Percentiles rank a stretch among this genome's conserved stretches.
Evolutionary conservation across 495 filamentous ascomycete species (phyloP).

Genomic region (Letharia columbiana): DNA sequence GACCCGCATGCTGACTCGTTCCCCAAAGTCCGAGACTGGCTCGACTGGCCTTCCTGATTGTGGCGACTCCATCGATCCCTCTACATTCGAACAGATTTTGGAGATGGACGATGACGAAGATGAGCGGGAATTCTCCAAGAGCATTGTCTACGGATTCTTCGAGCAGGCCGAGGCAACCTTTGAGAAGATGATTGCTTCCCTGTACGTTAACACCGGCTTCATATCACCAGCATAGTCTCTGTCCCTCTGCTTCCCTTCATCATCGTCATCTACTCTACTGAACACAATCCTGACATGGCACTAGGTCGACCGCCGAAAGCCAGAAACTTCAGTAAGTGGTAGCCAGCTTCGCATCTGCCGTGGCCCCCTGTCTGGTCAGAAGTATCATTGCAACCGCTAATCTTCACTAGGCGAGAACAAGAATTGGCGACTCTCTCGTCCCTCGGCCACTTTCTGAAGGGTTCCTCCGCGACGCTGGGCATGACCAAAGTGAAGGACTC

Average conservation of each 20-base stretch:
- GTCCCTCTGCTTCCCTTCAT: neutral
- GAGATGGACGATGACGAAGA: slow-evolving; percentile 90
- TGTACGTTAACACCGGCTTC: slow-evolving; percentile 52
- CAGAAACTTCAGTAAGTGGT: neutral
- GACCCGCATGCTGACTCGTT: slow-evolving; percentile 1
- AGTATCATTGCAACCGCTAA: neutral
- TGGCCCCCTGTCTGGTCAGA: neutral
- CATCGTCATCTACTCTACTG: neutral
- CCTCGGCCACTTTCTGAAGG: slow-evolving; percentile 93
- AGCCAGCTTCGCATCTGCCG: neutral
- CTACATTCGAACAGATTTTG: slow-evolving; percentile 87
- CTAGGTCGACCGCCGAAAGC: neutral
- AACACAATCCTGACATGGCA: neutral
- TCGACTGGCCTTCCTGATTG: slow-evolving; percentile 43
- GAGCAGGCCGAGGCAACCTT: slow-evolving; percentile 85
- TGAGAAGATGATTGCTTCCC: slow-evolving; percentile 64
- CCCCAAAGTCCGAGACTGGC: slow-evolving; percentile 37
- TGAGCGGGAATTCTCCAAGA: slow-evolving; percentile 66
- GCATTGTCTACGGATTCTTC: slow-evolving; percentile 88
- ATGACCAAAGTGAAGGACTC: slow-evolving; percentile 84
- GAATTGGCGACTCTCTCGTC: slow-evolving; percentile 66
- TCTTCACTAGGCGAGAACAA: slow-evolving; percentile 43
- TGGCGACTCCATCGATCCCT: slow-evolving; percentile 64
- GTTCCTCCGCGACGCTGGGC: slow-evolving; percentile 93
- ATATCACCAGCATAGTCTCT: neutral